A percentile compares a stretch with the other conserved stretches of the same genome.
Evolutionary conservation across 345 rosid genomes (phyloP).

Genomic region (Odontarrhena argentea): DNA sequence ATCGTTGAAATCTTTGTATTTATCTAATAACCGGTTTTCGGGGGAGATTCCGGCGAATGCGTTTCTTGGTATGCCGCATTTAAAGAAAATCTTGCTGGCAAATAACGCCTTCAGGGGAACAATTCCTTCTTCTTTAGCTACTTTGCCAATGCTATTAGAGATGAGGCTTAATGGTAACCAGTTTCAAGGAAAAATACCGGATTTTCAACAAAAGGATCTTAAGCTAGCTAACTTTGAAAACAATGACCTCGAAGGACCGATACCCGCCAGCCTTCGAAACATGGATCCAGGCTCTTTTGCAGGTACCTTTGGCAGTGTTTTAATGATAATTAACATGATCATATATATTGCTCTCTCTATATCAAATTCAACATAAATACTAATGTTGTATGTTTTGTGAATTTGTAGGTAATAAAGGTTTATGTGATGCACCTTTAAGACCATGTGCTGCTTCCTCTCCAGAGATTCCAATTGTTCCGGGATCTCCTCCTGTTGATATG

Average conservation of each 20-base stretch:
- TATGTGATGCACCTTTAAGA: conserved; percentile 60
- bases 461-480: conserved; percentile 14
- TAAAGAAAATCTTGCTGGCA: conserved; percentile 64
- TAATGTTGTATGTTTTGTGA: conserved; percentile 20
- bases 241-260: conserved; percentile 70
- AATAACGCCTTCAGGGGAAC: conserved; percentile 60
- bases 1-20: conserved; percentile 51
- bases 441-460: conserved; percentile 41
- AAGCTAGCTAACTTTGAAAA: conserved; percentile 54
- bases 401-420: conserved; percentile 59
- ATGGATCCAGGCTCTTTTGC: conserved; percentile 54
- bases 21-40: conserved; percentile 64
- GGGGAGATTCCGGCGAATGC: conserved; percentile 55
- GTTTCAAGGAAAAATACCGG: conserved; percentile 61
- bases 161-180: conserved; percentile 67
- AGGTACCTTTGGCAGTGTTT: conserved; percentile 39
- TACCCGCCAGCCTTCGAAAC: conserved; percentile 55
- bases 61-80: conserved; percentile 54
- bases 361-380: background rate
- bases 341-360: background rate
- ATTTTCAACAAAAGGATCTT: conserved; percentile 44
- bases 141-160: conserved; percentile 57
- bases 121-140: conserved; percentile 56
- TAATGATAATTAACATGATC: background rate
- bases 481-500: conserved; percentile 19